Evolutionary conservation across 2,329 filamentous ascomycete species (phyloP).

Genomic region (Alternaria infectoria): DNA sequence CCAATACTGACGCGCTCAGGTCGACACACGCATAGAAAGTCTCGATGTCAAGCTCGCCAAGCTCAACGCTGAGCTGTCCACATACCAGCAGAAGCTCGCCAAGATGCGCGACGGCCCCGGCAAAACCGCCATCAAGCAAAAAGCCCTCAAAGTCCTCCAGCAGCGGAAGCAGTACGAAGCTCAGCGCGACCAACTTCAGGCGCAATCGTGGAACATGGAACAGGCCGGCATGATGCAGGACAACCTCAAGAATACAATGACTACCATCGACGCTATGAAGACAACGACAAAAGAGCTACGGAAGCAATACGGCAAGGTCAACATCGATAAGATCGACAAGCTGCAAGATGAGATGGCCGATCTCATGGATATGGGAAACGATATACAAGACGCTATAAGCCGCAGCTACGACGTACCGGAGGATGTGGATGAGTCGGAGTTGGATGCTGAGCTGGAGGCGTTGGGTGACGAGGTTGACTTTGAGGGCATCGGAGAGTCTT

Average conservation of each 20-base stretch:
- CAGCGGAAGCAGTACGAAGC: constrained; percentile 92
- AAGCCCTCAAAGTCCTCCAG: constrained; percentile 92
- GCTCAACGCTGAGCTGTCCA: constrained; percentile 85
- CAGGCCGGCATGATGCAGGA: constrained; percentile 98
- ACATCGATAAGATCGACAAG: constrained; percentile 95
- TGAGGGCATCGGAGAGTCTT: constrained; percentile 68
- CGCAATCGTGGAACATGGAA: constrained; percentile 99
- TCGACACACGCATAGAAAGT: constrained; percentile 80
- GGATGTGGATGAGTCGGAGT: constrained; percentile 93
- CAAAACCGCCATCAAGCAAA: constrained; percentile 90
- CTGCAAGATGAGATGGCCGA: constrained; percentile 99
- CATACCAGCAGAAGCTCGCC: constrained; percentile 84
- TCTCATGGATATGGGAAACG: constrained; percentile 94
- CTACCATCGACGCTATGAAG: constrained; percentile 96
- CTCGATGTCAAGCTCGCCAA: constrained; percentile 95
- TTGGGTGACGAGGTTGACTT: constrained; percentile 93
- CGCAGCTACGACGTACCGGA: constrained; percentile 94
- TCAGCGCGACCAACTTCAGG: constrained; percentile 90
- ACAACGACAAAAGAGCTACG: constrained; percentile 91
- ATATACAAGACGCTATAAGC: constrained; percentile 94
- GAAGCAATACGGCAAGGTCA: constrained; percentile 95
- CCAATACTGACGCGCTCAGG: constrained; percentile 53
- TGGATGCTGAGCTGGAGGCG: constrained; percentile 95
- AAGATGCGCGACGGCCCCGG: constrained; percentile 97
- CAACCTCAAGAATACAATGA: constrained; percentile 98